Percentiles rank a stretch among this genome's conserved stretches.
Evolutionary conservation across 2,329 filamentous ascomycete species (phyloP).

Genomic region (Penicillium sp.): DNA sequence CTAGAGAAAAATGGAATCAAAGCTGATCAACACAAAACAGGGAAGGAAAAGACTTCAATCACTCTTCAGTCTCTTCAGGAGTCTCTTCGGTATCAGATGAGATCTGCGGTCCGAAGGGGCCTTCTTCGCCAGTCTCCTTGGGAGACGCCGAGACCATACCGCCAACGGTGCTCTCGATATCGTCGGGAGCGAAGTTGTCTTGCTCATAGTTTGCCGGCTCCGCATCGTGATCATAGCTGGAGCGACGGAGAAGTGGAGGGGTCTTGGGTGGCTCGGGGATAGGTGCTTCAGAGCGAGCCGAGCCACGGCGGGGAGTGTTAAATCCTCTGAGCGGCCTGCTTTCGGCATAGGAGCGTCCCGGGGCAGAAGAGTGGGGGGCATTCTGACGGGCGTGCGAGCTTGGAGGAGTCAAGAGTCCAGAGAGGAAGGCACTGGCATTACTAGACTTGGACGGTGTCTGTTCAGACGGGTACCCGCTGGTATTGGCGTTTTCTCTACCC

Average conservation of each 20-base stretch:
- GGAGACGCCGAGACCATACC: conserved; percentile 39
- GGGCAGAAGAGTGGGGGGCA: conserved; percentile 46
- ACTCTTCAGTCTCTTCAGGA: background rate
- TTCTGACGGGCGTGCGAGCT: conserved; percentile 69
- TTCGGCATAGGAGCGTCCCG: conserved; percentile 35
- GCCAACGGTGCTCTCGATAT: conserved; percentile 50
- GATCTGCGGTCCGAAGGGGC: conserved; percentile 35
- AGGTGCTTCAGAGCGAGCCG: conserved; percentile 31
- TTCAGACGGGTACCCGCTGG: conserved; percentile 33
- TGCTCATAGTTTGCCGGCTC: conserved; percentile 51
- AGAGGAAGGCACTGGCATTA: conserved; percentile 63
- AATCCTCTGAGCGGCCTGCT: conserved; percentile 35
- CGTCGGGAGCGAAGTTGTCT: conserved; percentile 51
- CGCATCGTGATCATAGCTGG: conserved; percentile 61
- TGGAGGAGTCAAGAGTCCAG: conserved; percentile 87
- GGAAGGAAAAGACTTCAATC: background rate
- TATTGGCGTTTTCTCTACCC: conserved; percentile 56
- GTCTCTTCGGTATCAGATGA: conserved; percentile 6
- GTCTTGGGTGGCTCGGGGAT: conserved; percentile 45
- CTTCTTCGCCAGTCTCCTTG: conserved; percentile 27
- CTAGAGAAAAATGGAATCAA: background rate
- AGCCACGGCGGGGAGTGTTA: conserved; percentile 32
- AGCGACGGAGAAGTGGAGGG: conserved; percentile 57
- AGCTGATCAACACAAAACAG: background rate
- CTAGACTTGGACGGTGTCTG: conserved; percentile 63